Evolutionary conservation across 164 flowering plant species (phyloP), one percentile per base, ranked within the genome.

Genomic region (Dillenia turbinata): DNA sequence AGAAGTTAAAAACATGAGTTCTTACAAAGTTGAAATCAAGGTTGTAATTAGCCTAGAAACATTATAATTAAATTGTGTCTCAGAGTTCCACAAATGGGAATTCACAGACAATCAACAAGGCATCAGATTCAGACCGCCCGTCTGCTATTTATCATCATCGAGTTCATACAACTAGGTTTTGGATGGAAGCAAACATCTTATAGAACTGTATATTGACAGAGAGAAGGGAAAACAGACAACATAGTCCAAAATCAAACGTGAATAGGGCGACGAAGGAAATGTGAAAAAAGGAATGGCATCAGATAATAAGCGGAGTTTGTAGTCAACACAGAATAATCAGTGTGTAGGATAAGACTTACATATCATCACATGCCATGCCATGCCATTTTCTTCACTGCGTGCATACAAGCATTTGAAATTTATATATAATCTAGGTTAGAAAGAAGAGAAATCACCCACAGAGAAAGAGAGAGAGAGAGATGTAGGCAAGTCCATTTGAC

Each of bases 61-160:
- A 33, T 33, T 5, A 26, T 26, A 26, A 26, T 33, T 33, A 6
- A 33, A 33, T 5, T 33, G 40, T 33, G 40, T 61, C 82, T 79
- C 95, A 84, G 88, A 88, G 76, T 67, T 79, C 78, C 83, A 67
- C 47, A 63, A 59, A 52, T 49, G 79, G 77, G 78, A 68, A 33
- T 52, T 49, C 49, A 84, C 88, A 82, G 90, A 86, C 92, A 86
- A 60, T 81, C 89, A 79, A 79, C 96, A 89, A 10, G 78, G 90
- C 92, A 86, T 86, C 92, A 84, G 78, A 44, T 69, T 88, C 91
- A n/a, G 91, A 75, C 95, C 95, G 91, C 95, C 95, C 91, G 95
- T 88, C 95, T 73, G 95, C 90, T 77, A 69, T 67, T 64, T 80
- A 72, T 84, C 92, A 77, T 89, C 92, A 79, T 66, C 10, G 86